Evolutionary conservation across 768 basidiomycete genomes (phyloP).

Genomic region (Fistulinella prunicolor): DNA sequence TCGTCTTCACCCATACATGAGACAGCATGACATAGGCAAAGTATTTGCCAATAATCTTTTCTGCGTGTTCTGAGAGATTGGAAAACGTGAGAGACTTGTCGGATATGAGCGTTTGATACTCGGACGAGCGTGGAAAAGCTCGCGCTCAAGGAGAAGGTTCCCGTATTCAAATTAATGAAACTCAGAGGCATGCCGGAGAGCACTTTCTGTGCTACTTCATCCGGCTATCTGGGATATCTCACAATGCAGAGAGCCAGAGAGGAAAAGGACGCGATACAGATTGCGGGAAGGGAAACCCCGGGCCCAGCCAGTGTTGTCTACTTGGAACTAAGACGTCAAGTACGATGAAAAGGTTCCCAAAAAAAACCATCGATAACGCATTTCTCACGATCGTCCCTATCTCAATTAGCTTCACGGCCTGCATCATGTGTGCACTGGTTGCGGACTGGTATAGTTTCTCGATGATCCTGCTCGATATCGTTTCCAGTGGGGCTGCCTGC

Average conservation of each 20-base stretch:
- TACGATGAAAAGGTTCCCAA: constrained; percentile 13
- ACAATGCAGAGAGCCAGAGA: constrained; percentile 17
- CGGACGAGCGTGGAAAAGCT: constrained; percentile 15
- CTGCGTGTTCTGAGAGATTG: constrained; percentile 12
- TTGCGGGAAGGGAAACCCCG: constrained; percentile 16
- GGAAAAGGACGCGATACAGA: not conserved
- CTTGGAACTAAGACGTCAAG: constrained; percentile 21
- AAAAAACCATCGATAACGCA: not conserved
- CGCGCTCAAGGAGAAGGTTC: constrained; percentile 15
- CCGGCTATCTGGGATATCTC: constrained; percentile 33
- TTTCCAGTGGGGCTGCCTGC: constrained; percentile 31
- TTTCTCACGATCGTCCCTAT: constrained; percentile 27
- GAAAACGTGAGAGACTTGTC: constrained; percentile 4
- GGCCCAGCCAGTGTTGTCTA: constrained; percentile 19
- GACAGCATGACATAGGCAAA: constrained; percentile 29
- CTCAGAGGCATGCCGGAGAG: constrained; percentile 23
- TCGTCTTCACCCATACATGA: constrained; percentile 28
- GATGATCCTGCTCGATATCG: constrained; percentile 34
- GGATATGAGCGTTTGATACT: constrained; percentile 13
- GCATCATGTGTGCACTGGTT: constrained; percentile 23
- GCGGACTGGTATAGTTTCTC: constrained; percentile 32
- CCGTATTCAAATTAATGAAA: constrained; percentile 20
- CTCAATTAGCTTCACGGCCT: constrained; percentile 19
- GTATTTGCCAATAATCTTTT: constrained; percentile 14
- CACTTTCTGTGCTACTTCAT: constrained; percentile 17